A percentile compares a stretch with the other conserved stretches of the same genome.
Evolutionary conservation across 306 rosid species (phyloP).

Genomic region (Sechiopsis laciniata): DNA sequence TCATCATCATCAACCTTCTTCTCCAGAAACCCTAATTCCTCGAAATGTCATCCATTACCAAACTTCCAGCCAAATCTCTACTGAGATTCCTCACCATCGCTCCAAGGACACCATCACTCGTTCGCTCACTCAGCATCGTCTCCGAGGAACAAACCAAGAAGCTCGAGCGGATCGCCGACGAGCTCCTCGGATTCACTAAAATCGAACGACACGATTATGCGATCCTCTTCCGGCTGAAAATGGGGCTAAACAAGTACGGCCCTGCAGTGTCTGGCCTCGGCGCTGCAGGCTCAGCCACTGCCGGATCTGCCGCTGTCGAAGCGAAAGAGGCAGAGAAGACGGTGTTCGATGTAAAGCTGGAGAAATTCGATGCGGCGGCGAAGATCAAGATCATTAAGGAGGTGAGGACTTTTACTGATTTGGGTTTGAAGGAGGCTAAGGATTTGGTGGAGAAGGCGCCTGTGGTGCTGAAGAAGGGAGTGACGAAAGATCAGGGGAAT

Average conservation of each 20-base stretch:
- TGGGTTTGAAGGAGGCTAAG: conserved; percentile 46
- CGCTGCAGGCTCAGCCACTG: conserved; percentile 16
- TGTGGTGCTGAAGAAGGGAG: conserved; percentile 38
- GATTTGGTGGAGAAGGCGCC: conserved; percentile 47
- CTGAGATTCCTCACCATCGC: conserved; percentile 22
- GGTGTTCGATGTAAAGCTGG: conserved; percentile 40
- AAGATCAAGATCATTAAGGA: conserved; percentile 49
- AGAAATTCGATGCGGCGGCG: conserved; percentile 40
- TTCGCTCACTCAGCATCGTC: conserved; percentile 26
- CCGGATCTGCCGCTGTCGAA: conserved; percentile 26
- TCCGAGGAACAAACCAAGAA: conserved; percentile 30
- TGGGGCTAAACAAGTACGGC: conserved; percentile 42
- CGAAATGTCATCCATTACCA: conserved; percentile 20
- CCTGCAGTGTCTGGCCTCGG: conserved; percentile 33
- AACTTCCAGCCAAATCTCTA: conserved; percentile 26
- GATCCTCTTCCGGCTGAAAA: conserved; percentile 39
- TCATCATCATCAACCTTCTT: background rate
- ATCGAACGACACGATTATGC: conserved; percentile 39
- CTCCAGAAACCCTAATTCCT: conserved; percentile 2
- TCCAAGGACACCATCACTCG: background rate
- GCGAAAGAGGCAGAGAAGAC: conserved; percentile 37
- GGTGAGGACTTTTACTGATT: conserved; percentile 37
- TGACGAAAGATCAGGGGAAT: conserved; percentile 37
- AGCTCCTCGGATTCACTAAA: conserved; percentile 36
- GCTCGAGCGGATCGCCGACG: conserved; percentile 40